Evolutionary conservation across 1,284 basidiomycete species (phyloP).

Genomic region (Moniliella sp.): DNA sequence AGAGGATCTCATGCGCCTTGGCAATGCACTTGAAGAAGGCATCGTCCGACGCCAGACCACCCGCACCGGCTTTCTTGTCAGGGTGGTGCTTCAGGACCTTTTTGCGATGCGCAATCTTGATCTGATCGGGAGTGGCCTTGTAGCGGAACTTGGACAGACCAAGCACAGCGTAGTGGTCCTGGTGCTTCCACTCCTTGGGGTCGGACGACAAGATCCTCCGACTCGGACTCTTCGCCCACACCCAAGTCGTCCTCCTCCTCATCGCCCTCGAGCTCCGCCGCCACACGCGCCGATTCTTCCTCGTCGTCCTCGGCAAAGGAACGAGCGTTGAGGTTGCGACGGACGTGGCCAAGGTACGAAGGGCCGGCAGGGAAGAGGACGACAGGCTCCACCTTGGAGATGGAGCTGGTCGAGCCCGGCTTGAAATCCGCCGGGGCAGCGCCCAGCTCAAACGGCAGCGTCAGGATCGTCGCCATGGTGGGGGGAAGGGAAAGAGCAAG

Average conservation of each 20-base stretch:
- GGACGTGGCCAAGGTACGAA: conserved; percentile 24
- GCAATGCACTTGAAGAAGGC: conserved; percentile 98
- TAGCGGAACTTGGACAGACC: conserved; percentile 75
- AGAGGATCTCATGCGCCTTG: conserved; percentile 81
- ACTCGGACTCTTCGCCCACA: conserved; percentile 75
- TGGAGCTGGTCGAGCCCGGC: conserved; percentile 8
- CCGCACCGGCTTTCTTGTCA: conserved; percentile 72
- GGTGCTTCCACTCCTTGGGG: conserved; percentile 99
- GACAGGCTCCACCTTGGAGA: conserved; percentile 12
- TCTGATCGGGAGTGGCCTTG: conserved; percentile 70
- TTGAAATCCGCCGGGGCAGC: conserved; percentile 19
- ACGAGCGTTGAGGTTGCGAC: conserved; percentile 18
- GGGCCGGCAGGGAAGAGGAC: conserved; percentile 22
- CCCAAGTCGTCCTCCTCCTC: conserved; percentile 59
- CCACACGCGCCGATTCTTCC: conserved; percentile 10
- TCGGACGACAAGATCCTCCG: conserved; percentile 52
- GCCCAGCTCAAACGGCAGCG: conserved; percentile 18
- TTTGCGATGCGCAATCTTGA: conserved; percentile 92
- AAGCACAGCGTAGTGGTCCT: conserved; percentile 90
- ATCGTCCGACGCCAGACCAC: conserved; percentile 67
- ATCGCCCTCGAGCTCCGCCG: conserved; percentile 37
- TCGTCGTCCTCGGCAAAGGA: conserved; percentile 27
- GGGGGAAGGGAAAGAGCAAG: no score
- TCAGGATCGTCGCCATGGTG: conserved; percentile 20
- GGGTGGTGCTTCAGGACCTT: conserved; percentile 98